Evolutionary conservation across 2,329 filamentous ascomycete species (phyloP), one percentile per base, ranked within the genome.

Genomic region (Phialophora chinensis): DNA sequence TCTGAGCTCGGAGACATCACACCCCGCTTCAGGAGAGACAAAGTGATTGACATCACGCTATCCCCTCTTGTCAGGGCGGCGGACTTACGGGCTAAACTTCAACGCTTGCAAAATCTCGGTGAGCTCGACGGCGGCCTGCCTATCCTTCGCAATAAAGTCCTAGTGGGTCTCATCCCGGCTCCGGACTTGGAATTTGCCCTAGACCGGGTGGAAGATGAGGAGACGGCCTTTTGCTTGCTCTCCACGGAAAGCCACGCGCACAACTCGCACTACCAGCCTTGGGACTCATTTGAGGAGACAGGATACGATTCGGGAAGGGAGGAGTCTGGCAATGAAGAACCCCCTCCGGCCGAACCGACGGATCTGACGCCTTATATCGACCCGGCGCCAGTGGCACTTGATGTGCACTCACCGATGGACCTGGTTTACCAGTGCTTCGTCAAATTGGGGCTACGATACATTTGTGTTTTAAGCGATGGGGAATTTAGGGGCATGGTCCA

Each of bases 351-450:
- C 17, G 88, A 92, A 68, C 90, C 90, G 2, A 93, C 90, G 0
- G 92, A 98, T 75, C 96, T 98, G 69, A 96, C 93, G 0, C 88
- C 86, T 2, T 97, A 90, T 73, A 96, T 99, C 77, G 95, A 99
- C 75, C 92, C 92, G 17, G 91, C 94, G 2, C 95, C 95, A 0
- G 86, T 99, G 14, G 87, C 93, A 12, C 82, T 99, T 27, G 95
- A 99, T 74, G 91, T 96, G 33, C 87, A 89, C 72, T 95, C 91
- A 0, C 92, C 95, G 0, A 93, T 98, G 87, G 93, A 98, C 76
- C 81, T 99, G 47, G 95, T 97, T 3, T 97, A 97, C 74, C 95
- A 99, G 76, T 94, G 93, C 74, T 99, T 98, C 77, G 91, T 92
- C 59, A 99, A 99, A 79, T 83, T 99, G 8, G 95, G 95, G 1